Evolutionary conservation across 345 rosid genomes (phyloP).

Genomic region (Hibiscus trionum): DNA sequence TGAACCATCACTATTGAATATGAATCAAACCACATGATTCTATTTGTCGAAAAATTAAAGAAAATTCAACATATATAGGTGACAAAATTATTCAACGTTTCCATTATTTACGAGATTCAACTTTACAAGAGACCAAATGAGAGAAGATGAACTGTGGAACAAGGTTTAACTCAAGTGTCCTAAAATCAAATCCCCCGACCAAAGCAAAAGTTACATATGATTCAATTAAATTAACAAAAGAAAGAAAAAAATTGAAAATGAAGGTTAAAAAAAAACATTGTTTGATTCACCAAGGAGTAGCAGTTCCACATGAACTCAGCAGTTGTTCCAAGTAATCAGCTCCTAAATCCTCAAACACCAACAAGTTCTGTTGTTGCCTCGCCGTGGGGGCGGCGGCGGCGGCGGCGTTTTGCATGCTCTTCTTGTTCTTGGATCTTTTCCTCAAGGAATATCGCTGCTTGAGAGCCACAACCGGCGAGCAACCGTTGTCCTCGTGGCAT

Average conservation of each 20-base stretch:
- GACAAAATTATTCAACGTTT: background rate
- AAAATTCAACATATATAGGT: background rate
- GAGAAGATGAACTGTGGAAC: background rate
- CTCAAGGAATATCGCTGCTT: constrained; percentile 48
- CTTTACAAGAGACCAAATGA: constrained; percentile 3
- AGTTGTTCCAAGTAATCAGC: constrained; percentile 61
- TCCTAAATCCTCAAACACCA: constrained; percentile 68
- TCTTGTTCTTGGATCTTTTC: constrained; percentile 28
- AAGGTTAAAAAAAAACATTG: too few relatives aligned
- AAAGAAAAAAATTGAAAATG: background rate
- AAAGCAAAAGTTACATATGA: background rate
- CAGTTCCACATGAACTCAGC: constrained; percentile 36
- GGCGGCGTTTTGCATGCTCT: constrained; percentile 17
- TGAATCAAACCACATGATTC: too few relatives aligned
- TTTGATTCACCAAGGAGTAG: background rate
- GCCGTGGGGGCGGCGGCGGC: background rate
- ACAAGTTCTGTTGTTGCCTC: constrained; percentile 21
- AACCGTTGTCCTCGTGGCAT: constrained; percentile 30
- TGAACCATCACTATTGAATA: too few relatives aligned
- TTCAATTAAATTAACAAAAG: background rate
- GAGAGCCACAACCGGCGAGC: constrained; percentile 59
- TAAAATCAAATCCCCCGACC: background rate
- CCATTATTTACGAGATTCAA: background rate
- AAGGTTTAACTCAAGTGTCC: background rate
- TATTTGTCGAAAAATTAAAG: too few relatives aligned